These are phyloP conservation scores for Colletotrichum lindemuthianum DNA, from an alignment of 2,329 filamentous ascomycete species.

Conservation along the genomic window DNA sequence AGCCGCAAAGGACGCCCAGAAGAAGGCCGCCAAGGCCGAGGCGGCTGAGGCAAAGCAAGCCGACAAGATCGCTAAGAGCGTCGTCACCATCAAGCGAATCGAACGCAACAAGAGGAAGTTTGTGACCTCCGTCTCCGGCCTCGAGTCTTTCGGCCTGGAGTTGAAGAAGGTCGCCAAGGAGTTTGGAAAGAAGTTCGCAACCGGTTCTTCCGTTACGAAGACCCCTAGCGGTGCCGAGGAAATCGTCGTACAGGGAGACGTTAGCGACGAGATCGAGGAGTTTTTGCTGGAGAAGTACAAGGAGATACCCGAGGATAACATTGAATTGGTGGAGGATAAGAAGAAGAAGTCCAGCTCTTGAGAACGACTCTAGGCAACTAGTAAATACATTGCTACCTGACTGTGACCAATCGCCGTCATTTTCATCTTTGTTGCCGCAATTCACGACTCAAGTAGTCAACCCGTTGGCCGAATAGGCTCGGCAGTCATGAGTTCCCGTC, in stretches of 20 bases:
- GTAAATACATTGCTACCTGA: constrained; percentile 22
- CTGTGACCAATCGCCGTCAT: constrained; percentile 20
- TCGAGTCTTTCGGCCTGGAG: constrained; percentile 91
- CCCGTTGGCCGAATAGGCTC: too few relatives aligned
- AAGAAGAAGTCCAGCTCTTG: constrained; percentile 71
- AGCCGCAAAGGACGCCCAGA: constrained; percentile 93
- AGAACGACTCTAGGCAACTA: constrained; percentile 37
- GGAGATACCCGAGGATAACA: constrained; percentile 92
- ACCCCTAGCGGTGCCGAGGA: constrained; percentile 87
- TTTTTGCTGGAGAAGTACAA: constrained; percentile 90
- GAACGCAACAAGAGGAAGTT: constrained; percentile 98
- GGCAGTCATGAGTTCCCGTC: too few relatives aligned
- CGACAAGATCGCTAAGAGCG: constrained; percentile 83
- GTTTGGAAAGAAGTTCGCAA: constrained; percentile 98
- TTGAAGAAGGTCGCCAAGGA: constrained; percentile 97
- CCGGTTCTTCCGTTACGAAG: constrained; percentile 92
- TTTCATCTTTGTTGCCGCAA: background rate
- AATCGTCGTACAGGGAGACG: constrained; percentile 97
- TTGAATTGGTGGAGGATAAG: constrained; percentile 95
- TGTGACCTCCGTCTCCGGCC: constrained; percentile 89
- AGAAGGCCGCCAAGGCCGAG: constrained; percentile 95
- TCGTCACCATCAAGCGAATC: constrained; percentile 93
- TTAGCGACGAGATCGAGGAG: constrained; percentile 93
- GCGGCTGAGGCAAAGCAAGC: constrained; percentile 85
- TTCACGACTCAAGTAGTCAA: too few relatives aligned